Percentiles rank a stretch among this genome's conserved stretches.
Evolutionary conservation across 257 asterid genomes (phyloP).

Genomic region (Pogostemon cablin): DNA sequence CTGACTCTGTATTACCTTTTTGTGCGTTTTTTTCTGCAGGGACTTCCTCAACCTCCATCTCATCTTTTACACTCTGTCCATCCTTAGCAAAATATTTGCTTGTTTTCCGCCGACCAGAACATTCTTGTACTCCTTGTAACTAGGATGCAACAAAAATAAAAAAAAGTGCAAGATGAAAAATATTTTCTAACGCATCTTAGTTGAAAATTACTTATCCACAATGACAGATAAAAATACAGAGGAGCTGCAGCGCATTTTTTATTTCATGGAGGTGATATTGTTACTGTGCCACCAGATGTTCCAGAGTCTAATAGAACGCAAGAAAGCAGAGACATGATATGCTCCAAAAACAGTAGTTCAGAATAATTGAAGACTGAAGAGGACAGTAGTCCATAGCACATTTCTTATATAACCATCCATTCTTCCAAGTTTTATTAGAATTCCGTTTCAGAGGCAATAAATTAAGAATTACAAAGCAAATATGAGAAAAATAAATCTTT

Average conservation of each 20-base stretch:
- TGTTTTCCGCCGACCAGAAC: slow-evolving; percentile 78
- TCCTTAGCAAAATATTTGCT: slow-evolving; percentile 85
- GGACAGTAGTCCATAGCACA: neutral
- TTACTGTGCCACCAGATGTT: slow-evolving; percentile 3
- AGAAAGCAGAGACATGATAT: neutral
- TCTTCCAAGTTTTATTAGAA: neutral
- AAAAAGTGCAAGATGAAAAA: slow-evolving; percentile 11
- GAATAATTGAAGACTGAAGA: neutral
- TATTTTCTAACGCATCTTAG: slow-evolving; percentile 12
- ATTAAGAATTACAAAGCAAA: neutral
- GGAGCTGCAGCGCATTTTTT: slow-evolving; percentile 11
- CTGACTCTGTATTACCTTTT: slow-evolving; percentile 37
- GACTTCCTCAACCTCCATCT: slow-evolving; percentile 58
- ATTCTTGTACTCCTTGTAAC: slow-evolving; percentile 68
- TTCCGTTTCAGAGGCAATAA: slow-evolving; percentile 6
- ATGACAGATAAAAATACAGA: slow-evolving; percentile 13
- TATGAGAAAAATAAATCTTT: neutral
- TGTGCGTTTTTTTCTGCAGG: slow-evolving; percentile 62
- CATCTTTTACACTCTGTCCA: slow-evolving; percentile 49
- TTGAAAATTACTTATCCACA: slow-evolving; percentile 3
- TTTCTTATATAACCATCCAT: neutral
- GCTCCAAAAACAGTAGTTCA: neutral
- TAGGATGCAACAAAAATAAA: slow-evolving; percentile 28
- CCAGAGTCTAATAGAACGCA: neutral
- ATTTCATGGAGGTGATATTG: neutral